Percentiles rank a stretch among this genome's conserved stretches.
Evolutionary conservation across 352 stramenopile genomes (phyloP).

Genomic region (Globisporangium middletonii): DNA sequence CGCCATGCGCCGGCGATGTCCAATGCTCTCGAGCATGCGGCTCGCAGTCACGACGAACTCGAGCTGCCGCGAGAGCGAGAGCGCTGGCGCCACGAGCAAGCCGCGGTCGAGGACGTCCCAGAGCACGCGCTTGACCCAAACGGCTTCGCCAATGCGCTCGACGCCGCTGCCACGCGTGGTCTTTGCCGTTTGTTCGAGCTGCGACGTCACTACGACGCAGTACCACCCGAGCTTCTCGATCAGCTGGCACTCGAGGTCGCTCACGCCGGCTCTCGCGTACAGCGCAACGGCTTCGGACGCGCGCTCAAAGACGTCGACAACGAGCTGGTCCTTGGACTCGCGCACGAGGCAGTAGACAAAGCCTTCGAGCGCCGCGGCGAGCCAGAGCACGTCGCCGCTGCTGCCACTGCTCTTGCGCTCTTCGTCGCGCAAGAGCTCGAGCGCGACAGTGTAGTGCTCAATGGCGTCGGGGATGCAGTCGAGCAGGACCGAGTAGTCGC

Average conservation of each 20-base stretch:
- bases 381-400: constrained; percentile 61
- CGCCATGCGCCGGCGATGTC: constrained; percentile 52
- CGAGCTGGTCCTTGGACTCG: constrained; percentile 46
- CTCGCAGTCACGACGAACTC: constrained; percentile 61
- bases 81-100: constrained; percentile 40
- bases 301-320: constrained; percentile 74
- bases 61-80: constrained; percentile 43
- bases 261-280: constrained; percentile 60
- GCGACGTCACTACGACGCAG: constrained; percentile 43
- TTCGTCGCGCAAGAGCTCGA: constrained; percentile 75
- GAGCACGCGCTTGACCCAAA: constrained; percentile 68
- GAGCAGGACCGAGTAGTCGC: constrained; percentile 71
- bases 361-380: constrained; percentile 73
- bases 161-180: constrained; percentile 4
- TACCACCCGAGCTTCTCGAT: constrained; percentile 72
- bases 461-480: constrained; percentile 57
- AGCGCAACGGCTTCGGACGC: constrained; percentile 59
- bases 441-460: constrained; percentile 59
- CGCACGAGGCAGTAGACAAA: constrained; percentile 58
- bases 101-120: constrained; percentile 66
- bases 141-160: constrained; percentile 41
- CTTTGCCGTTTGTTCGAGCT: constrained; percentile 14
- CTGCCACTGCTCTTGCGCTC: constrained; percentile 50
- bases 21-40: constrained; percentile 60
- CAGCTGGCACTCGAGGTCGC: constrained; percentile 63